phyloP scores from a whole-genome alignment of 257 asterid genomes.

The Cinchona pubescens region DNA sequence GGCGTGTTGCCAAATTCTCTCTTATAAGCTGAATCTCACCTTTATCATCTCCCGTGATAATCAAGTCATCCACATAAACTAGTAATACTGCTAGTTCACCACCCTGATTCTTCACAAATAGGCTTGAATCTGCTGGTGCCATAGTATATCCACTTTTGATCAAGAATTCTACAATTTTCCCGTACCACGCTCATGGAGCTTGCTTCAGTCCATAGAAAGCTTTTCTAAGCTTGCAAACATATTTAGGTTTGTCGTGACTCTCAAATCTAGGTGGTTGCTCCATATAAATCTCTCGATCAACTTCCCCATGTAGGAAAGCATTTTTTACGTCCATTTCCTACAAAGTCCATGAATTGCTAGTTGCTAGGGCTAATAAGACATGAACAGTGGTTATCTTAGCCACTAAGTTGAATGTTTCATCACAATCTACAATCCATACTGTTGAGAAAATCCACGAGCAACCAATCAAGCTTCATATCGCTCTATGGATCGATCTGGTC shows the following conservation, averaged over 20 bases:
- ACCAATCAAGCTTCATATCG: neutral
- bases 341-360: neutral
- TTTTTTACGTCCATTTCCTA: neutral
- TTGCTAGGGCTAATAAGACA: neutral
- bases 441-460: neutral
- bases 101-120: too few species aligned
- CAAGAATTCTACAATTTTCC: neutral
- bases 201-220: constrained; percentile 1
- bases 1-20: neutral
- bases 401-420: neutral
- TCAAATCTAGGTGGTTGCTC: neutral
- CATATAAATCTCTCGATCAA: neutral
- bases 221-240: neutral
- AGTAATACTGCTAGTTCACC: too few species aligned
- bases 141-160: neutral
- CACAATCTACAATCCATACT: neutral
- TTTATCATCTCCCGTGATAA: neutral
- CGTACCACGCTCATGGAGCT: neutral
- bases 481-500: neutral
- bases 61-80: neutral
- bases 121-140: neutral
- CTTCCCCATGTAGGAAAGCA: neutral
- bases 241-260: neutral
- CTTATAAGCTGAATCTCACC: neutral
- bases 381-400: too few species aligned